Evolutionary conservation across 1,139 yeast species (phyloP).

Genomic region (Neolecta irregularis): DNA sequence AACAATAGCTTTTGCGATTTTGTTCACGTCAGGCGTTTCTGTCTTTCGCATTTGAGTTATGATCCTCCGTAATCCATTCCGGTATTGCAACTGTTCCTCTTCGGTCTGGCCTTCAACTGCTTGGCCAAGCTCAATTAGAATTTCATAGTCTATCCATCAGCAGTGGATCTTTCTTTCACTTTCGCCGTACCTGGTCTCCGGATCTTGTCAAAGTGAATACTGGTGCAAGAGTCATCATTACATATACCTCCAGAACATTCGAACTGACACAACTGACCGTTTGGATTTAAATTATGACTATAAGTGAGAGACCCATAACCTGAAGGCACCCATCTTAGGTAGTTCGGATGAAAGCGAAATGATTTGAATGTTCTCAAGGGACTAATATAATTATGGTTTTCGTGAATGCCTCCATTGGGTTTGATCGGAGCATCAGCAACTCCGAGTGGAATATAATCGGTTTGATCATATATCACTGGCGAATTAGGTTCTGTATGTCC

Average conservation of each 20-base stretch:
- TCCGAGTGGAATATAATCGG: not conserved
- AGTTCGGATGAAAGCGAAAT: slow-evolving; percentile 10
- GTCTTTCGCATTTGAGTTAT: not conserved
- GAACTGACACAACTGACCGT: slow-evolving; percentile 8
- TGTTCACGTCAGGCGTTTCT: not conserved
- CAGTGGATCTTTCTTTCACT: not conserved
- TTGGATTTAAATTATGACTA: slow-evolving; percentile 12
- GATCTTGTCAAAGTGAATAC: slow-evolving; percentile 9
- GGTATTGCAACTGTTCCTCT: slow-evolving; percentile 4
- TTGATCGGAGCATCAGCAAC: not conserved
- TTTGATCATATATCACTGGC: too few species aligned
- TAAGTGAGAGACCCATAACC: slow-evolving; percentile 12
- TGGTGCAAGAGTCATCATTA: slow-evolving; percentile 12
- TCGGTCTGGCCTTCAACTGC: slow-evolving; percentile 4
- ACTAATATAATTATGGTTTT: slow-evolving; percentile 5
- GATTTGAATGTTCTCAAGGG: slow-evolving; percentile 9
- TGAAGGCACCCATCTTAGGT: slow-evolving; percentile 3
- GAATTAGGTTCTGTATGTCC: too few species aligned
- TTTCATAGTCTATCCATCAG: slow-evolving; percentile 1
- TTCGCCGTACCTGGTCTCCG: slow-evolving; percentile 1
- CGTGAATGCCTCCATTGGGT: not conserved
- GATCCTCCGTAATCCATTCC: slow-evolving; percentile 1
- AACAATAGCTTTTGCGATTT: not conserved
- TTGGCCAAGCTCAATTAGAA: slow-evolving; percentile 1
- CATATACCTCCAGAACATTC: slow-evolving; percentile 14